Evolutionary conservation across 2,329 filamentous ascomycete genomes (phyloP), one percentile per base, ranked within the genome.

Genomic region (Fusarium sp.): DNA sequence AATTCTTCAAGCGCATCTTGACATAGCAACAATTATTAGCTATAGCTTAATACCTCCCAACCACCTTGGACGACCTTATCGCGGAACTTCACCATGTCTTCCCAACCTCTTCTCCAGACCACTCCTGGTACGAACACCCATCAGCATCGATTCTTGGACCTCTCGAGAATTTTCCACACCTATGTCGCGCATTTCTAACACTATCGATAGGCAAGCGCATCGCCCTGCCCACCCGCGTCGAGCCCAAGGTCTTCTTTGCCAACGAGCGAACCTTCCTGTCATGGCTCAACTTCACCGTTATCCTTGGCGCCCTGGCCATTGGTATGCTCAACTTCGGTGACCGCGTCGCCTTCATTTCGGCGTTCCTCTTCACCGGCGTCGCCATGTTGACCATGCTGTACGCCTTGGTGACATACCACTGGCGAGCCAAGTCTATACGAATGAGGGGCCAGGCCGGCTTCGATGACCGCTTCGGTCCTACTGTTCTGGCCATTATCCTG

Each of bases 231-330:
- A 98, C 96, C 70, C 95, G 97, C 78, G 96, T 99, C 85, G 97
- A 99, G 85, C 97, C 97, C 80, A 99, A 99, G 86, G 97, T 99
- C 88, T 99, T 98, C 91, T 99, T 99, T 89, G 97, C 97, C 86
- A 99, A 99, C 89, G 97, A 99, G 87, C 95, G 97, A 74, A 99
- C 97, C 74, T 99, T 99, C 84, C 92, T 99, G 81, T 98, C 95
- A 85, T 99, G 97, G 97, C 94, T 99, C 81, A 99, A 99, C 90
- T 98, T 98, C 89, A 98, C 95, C 83, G 95, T 99, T 81, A 96
- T 99, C 85, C 93, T 99, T 72, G 97, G 97, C 81, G 97, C 97
- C 74, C 92, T 99, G 60, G 96, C 97, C 77, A 94, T 99, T 78
- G 97, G 97, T 78, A 95, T 99, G 82, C 92, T 99, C 80, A 99